phyloP scores from a whole-genome alignment of 108 stramenopile species.

The Schizochytrium sp. region DNA sequence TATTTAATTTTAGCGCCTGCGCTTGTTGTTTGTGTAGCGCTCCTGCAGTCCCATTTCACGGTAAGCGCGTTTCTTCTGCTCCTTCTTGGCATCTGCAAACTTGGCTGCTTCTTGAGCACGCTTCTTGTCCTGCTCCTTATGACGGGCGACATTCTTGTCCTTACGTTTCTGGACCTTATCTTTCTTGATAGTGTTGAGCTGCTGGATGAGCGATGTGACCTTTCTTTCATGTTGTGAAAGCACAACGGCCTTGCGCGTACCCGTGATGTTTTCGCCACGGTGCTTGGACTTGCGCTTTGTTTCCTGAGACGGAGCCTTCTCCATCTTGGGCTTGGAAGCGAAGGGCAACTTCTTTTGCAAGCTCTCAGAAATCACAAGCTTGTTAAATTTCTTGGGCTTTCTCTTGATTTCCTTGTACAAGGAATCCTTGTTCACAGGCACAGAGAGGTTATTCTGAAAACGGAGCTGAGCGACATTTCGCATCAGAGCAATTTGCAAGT shows the following conservation, averaged over 20 bases:
- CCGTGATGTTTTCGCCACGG: background rate
- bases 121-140: slow-evolving; percentile 55
- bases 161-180: slow-evolving; percentile 71
- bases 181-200: slow-evolving; percentile 71
- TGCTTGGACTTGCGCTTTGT: slow-evolving; percentile 66
- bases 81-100: slow-evolving; percentile 46
- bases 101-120: slow-evolving; percentile 36
- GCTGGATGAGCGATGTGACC: slow-evolving; percentile 66
- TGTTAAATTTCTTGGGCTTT: slow-evolving; percentile 82
- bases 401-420: slow-evolving; percentile 94
- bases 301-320: slow-evolving; percentile 78
- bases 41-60: slow-evolving; percentile 56
- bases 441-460: slow-evolving; percentile 86
- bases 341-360: slow-evolving; percentile 92
- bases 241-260: slow-evolving; percentile 67
- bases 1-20: background rate
- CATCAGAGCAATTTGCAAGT: slow-evolving; percentile 83
- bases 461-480: slow-evolving; percentile 91
- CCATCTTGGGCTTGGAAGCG: slow-evolving; percentile 90
- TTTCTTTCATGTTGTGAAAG: slow-evolving; percentile 69
- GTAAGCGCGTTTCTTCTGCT: slow-evolving; percentile 9
- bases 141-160: slow-evolving; percentile 53
- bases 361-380: slow-evolving; percentile 85
- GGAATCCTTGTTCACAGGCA: slow-evolving; percentile 93
- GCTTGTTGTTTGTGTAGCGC: slow-evolving; percentile 32